phyloP scores from a whole-genome alignment of 352 stramenopile species.

The Globisporangium solare region DNA sequence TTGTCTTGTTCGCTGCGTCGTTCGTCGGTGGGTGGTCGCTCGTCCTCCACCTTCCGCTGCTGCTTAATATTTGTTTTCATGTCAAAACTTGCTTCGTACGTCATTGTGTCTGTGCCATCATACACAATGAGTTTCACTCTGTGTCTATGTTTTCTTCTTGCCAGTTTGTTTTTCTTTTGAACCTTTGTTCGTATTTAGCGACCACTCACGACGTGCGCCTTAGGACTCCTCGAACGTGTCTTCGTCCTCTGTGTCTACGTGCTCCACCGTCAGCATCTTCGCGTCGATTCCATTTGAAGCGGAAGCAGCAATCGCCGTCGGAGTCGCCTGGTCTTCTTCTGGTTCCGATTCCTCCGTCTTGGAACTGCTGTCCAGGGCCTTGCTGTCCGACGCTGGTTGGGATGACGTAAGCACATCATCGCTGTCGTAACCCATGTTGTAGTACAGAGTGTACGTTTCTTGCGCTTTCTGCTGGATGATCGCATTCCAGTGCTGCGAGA shows the following conservation, averaged over 20 bases:
- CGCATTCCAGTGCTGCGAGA: slow-evolving; percentile 70
- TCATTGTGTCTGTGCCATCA: slow-evolving; percentile 2
- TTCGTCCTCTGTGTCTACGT: slow-evolving; percentile 17
- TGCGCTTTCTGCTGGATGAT: slow-evolving; percentile 84
- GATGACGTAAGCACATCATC: slow-evolving; percentile 38
- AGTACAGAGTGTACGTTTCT: slow-evolving; percentile 85
- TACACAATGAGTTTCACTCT: slow-evolving; percentile 1
- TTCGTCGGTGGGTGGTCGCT: too few relatives aligned
- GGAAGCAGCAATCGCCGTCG: not conserved
- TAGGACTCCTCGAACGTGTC: slow-evolving; percentile 18
- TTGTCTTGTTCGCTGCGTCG: slow-evolving; percentile 4
- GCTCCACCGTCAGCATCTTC: not conserved
- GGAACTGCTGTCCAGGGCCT: slow-evolving; percentile 40
- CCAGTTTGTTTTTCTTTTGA: not conserved
- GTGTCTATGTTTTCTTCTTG: slow-evolving; percentile 3
- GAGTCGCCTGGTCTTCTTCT: slow-evolving; percentile 28
- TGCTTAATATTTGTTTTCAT: slow-evolving; percentile 3
- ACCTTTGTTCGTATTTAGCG: not conserved
- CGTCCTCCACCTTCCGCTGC: not conserved
- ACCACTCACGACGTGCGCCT: slow-evolving; percentile 5
- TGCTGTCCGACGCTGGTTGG: slow-evolving; percentile 19
- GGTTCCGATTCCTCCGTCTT: slow-evolving; percentile 57
- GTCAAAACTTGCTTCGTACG: slow-evolving; percentile 15
- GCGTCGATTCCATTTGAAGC: slow-evolving; percentile 4
- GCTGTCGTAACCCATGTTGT: slow-evolving; percentile 88